Conservation (phyloP, 2,329 filamentous ascomycete genomes). For the Aschersonia sp. region DNA sequence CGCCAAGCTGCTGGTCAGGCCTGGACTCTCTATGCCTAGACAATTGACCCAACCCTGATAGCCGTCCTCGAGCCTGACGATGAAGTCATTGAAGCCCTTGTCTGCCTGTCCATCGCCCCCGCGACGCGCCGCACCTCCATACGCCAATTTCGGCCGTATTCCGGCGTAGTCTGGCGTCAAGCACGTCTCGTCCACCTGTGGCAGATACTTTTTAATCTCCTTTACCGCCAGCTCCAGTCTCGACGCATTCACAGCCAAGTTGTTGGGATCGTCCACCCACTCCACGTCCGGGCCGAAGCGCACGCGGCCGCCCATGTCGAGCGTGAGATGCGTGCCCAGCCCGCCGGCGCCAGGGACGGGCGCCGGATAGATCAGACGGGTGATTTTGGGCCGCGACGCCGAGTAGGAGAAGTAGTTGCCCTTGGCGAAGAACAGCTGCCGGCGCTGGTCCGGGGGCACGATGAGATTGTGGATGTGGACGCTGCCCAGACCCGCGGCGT, state of each 20-base stretch:
- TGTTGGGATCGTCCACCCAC: conserved; percentile 61
- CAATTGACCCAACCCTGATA: conserved; percentile 77
- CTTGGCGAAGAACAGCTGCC: conserved; percentile 69
- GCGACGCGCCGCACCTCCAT: conserved; percentile 14
- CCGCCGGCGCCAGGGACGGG: conserved; percentile 71
- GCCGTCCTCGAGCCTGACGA: conserved; percentile 62
- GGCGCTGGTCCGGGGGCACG: conserved; percentile 39
- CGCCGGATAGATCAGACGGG: conserved; percentile 74
- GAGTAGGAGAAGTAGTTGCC: conserved; percentile 88
- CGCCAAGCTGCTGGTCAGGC: conserved; percentile 73
- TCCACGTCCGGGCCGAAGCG: conserved; percentile 93
- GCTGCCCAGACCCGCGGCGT: conserved; percentile 71
- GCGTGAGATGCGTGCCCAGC: conserved; percentile 82
- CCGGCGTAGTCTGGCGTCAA: conserved; percentile 79
- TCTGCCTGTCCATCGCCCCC: conserved; percentile 42
- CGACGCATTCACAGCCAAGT: conserved; percentile 52
- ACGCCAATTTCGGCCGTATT: conserved; percentile 70
- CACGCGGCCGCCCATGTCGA: conserved; percentile 72
- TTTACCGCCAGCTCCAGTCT: conserved; percentile 52
- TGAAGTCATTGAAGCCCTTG: conserved; percentile 70
- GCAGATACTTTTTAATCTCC: conserved; percentile 70
- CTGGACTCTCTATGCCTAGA: conserved; percentile 85
- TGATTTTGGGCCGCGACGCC: conserved; percentile 45
- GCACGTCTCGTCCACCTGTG: conserved; percentile 48
- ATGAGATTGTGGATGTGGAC: conserved; percentile 72